A percentile compares a stretch with the other conserved stretches of the same genome.
phyloP scores from a whole-genome alignment of 2,329 filamentous ascomycete species.

The Cladorrhinum sp. region DNA sequence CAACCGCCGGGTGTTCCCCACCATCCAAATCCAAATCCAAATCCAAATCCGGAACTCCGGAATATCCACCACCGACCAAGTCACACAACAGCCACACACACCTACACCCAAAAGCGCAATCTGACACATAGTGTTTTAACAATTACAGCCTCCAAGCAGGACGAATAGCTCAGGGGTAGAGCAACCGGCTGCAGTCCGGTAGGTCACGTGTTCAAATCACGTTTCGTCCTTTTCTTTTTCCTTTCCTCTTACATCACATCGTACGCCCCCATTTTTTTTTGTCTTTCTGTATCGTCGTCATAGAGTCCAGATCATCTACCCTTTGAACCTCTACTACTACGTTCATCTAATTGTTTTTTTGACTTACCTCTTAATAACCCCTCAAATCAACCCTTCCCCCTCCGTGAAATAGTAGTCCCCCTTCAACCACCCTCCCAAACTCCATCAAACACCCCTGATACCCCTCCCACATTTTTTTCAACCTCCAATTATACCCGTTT shows the following conservation, averaged over 20 bases:
- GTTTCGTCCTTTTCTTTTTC: constrained; percentile 6
- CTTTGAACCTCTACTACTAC: no score
- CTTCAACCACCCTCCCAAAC: not conserved
- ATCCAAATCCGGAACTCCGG: not conserved
- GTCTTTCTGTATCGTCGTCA: no score
- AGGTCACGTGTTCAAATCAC: constrained; percentile 12
- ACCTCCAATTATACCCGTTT: no score
- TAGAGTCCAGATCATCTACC: no score
- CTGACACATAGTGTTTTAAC: no score
- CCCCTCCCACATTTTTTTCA: not conserved
- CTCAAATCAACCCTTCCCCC: not conserved
- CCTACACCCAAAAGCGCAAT: no score
- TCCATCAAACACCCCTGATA: not conserved
- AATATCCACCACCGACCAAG: not conserved
- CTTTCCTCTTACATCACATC: not conserved
- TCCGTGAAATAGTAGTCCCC: not conserved
- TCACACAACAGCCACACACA: not conserved
- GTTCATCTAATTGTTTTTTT: not conserved
- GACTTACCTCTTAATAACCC: not conserved
- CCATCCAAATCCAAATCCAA: not conserved
- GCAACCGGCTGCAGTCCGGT: constrained; percentile 12
- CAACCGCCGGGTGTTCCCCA: not conserved
- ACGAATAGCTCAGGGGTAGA: constrained; percentile 12
- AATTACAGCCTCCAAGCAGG: not conserved
- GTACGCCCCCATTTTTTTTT: no score